Base-by-base conservation (phyloP, 495 filamentous ascomycete genomes). In the Aspergillus ostianus region DNA sequence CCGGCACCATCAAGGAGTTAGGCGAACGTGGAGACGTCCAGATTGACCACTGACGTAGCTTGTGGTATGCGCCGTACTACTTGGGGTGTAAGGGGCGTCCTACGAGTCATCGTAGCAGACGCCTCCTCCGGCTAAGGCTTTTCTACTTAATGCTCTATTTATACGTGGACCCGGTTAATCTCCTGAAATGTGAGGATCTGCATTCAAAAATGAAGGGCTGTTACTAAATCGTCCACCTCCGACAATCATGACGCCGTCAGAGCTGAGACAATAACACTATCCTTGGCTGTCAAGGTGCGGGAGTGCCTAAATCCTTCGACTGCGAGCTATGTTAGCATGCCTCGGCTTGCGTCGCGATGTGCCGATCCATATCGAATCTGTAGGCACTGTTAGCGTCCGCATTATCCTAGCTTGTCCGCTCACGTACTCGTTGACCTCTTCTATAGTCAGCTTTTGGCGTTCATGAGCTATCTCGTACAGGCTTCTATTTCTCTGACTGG, bases 371-470 rank as follows among this genome's bases (percentile, higher is more conserved):
- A 15, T 41, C 10, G 36, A 15, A 41, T 5, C 36, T 41, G 36
- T 15, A 15, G 36, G 36, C 1, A 41, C 10, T 4, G 13, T 41
- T 41, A 41, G 13, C 36, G 4, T 10, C 15, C 3, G 8, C 2
- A 41, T 17, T 41, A 2, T 15, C 8, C 12, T 13, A 1, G 15
- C 36, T 4, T 4, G 13, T 15, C 12, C 3, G 1, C 9, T 17
- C 36, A 41, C 30, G 54, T 60, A 64, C 6, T 66, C 68, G 58
- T 65, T 67, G 3, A 73, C 66, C 36, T 69, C 70, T 54, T 71
- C 70, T 23, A 73, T 73, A 0, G 70, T 73, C 63, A 73, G 51
- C 32, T 73, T 73, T 6, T 56, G 66, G 4, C 62, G 59, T 13
- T 57, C 52, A 53, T 70, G 65, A 10, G 57, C 48, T 17, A 41